A percentile compares a stretch with the other conserved stretches of the same genome.
phyloP scores from a whole-genome alignment of 2,329 filamentous ascomycete genomes.

The Penicillium sp. region DNA sequence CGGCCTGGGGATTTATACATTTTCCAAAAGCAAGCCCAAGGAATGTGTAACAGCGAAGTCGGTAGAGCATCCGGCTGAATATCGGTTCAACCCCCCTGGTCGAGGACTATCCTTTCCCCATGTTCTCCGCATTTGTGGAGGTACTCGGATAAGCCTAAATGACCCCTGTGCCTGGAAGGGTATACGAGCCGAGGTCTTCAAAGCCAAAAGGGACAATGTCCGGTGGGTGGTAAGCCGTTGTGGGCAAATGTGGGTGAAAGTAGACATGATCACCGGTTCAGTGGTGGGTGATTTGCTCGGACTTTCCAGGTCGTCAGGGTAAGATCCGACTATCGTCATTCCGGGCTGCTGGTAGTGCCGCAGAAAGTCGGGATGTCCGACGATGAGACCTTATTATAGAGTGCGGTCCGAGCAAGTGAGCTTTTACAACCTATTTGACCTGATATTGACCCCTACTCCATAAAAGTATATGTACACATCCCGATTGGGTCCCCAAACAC shows the following conservation, averaged over 20 bases:
- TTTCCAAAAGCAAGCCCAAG: background rate
- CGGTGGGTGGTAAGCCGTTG: background rate
- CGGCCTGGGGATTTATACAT: background rate
- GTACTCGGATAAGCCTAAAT: slow-evolving; percentile 1
- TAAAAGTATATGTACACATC: background rate
- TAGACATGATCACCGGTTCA: background rate
- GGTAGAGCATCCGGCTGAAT: background rate
- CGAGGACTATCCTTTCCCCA: background rate
- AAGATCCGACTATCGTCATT: background rate
- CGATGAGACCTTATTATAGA: background rate
- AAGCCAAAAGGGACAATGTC: background rate
- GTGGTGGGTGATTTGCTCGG: slow-evolving; percentile 4
- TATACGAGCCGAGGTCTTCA: background rate
- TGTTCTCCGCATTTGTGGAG: slow-evolving; percentile 4
- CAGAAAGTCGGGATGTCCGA: background rate
- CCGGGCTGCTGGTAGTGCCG: background rate
- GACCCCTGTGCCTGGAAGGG: background rate
- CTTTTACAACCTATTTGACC: background rate
- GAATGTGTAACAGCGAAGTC: background rate
- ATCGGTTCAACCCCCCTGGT: background rate
- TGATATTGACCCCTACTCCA: background rate
- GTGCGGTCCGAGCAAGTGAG: background rate
- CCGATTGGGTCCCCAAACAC: too few species aligned
- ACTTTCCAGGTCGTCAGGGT: slow-evolving; percentile 2
- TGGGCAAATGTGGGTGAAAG: background rate